Base-by-base conservation (phyloP, 768 basidiomycete genomes). In the Lepiota subincarnata region DNA sequence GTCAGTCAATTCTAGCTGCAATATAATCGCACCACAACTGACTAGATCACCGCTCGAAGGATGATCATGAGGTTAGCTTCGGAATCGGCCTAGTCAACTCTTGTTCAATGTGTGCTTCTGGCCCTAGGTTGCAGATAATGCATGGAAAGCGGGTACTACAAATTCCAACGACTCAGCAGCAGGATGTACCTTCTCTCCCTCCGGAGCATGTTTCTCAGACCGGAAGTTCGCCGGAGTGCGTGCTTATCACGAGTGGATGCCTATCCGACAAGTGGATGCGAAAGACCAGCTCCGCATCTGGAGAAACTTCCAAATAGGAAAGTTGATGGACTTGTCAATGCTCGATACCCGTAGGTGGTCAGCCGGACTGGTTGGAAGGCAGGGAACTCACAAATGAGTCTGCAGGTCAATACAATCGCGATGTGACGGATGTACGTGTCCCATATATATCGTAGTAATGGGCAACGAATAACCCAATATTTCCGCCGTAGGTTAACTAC, bases 221-320 rank as follows among this genome's bases (percentile, higher is more conserved):
- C 68, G 82, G 31, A 83, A 83, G 63, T 63, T 81, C 2, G 80
- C 81, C 40, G 82, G 79, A 6, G 75, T 82, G 20, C 69, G 80
- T 26, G 80, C 79, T 0, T 82, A 81, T 59, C 79, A 83, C 59
- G 81, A 82, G 56, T 83, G 81, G 81, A 74, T 83, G 69, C 81
- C 81, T 11, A 79, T 84, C 55, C 73, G 83, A 8, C 79, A 82
- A 56, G 78, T 84, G 14, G 73, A 74, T 37, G 71, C 73, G 1
- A 73, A 74, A 47, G 80, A 83, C 64, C 73, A 78, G 58, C 73
- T 84, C 13, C 71, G 81, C 22, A 83, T 83, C 48, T 84, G 80
- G 80, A 73, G 82, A 31, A 81, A 80, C 60, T 83, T 84, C 68
- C 77, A 82, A 66, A 75, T 84, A 35, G 82, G 82, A 42, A 80